Base-by-base conservation (phyloP, 129 eudicot genomes). In the Dittrichia graveolens region DNA sequence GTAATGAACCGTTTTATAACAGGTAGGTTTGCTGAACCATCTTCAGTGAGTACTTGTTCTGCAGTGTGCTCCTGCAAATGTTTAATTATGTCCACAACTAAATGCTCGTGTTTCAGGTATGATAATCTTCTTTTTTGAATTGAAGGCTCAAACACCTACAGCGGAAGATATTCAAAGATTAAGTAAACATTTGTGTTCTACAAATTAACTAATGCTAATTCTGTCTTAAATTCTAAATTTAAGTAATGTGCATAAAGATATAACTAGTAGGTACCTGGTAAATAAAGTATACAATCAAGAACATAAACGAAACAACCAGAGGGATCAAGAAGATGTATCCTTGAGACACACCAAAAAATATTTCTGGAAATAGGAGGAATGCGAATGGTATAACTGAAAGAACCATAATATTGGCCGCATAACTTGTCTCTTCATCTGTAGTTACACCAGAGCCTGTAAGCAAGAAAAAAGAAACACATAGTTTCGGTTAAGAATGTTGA, bases 71-170 rank as follows among this genome's bases (percentile, higher is more conserved):
- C 68, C 62, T 89, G 92, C 47, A 89, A 48, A 73, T 84, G 86
- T 59, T 80, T 84, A 38, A 89, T 55, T 52, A 89, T 75, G 75
- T 86, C 92, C 43, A 84, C 84, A 6, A 86, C 87, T 35, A 89
- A 76, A 70, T 83, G 86, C 83, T 89, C 90, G 48, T 86, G 92
- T 71, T 77, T 84, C 71, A 89, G 83, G 62, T 86, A 92, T 7
- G 82, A 59, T 41, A 92, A 69, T 38, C 82, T 72, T 60, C 94
- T 71, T 72, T 74, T 72, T 52, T 92, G 96, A 61, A 92, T 89
- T 78, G 91, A 92, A 58, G 96, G 96, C 81, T 92, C 80, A 68
- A 84, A 87, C 60, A 83, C 81, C 96, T 92, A 89, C 67, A 67
- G 3, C 8, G 9, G 15, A 18, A 48, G 44, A 44, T 54, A 5